phyloP scores from a whole-genome alignment of 371 early-diverging fungal genomes.

The Rhizopus delemar region DNA sequence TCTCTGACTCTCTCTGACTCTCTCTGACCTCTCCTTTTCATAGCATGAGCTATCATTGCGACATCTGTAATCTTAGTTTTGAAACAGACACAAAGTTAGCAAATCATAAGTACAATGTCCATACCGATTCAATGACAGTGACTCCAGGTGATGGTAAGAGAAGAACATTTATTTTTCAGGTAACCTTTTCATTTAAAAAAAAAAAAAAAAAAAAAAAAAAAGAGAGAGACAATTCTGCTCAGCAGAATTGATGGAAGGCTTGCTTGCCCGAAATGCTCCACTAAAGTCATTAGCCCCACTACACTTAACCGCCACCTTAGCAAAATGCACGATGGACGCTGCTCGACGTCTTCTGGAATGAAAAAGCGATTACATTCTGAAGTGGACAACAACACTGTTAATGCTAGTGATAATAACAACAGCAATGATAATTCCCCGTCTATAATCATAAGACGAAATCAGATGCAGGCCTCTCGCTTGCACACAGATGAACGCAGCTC shows the following conservation, averaged over 20 bases:
- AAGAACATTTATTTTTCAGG: slow-evolving; percentile 6
- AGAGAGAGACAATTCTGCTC: neutral
- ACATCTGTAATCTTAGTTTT: slow-evolving; percentile 12
- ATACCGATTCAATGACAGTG: slow-evolving; percentile 9
- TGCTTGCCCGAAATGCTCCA: slow-evolving; percentile 12
- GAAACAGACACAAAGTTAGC: slow-evolving; percentile 9
- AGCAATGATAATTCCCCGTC: slow-evolving; percentile 5
- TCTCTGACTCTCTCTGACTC: no score
- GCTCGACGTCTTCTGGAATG: neutral
- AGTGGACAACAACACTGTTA: neutral
- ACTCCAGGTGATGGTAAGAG: slow-evolving; percentile 7
- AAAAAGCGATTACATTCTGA: slow-evolving; percentile 2
- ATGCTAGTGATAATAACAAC: slow-evolving; percentile 8
- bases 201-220: slow-evolving; percentile 11
- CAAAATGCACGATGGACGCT: neutral
- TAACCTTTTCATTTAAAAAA: slow-evolving; percentile 9
- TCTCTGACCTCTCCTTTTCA: no score
- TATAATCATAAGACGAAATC: neutral
- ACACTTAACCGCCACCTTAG: slow-evolving; percentile 5
- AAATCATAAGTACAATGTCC: slow-evolving; percentile 11
- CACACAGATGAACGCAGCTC: slow-evolving; percentile 10
- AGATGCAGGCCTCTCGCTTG: slow-evolving; percentile 11
- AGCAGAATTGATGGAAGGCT: slow-evolving; percentile 13
- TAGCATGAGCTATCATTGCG: slow-evolving; percentile 4
- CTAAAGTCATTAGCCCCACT: neutral